Evolutionary conservation across 495 filamentous ascomycete genomes (phyloP).

Genomic region (Neurospora sp.): DNA sequence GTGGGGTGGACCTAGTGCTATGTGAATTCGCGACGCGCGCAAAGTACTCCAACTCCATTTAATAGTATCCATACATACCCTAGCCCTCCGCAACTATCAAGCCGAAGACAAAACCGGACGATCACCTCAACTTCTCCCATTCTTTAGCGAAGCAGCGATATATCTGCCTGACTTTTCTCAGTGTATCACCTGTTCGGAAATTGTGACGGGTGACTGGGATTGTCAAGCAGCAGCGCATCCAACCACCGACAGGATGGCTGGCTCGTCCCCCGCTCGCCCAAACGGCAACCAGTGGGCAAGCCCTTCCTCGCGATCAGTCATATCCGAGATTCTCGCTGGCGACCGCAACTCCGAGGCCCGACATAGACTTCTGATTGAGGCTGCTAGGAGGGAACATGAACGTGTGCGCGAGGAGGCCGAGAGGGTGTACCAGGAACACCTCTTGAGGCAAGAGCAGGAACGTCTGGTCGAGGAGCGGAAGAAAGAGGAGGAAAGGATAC

Average conservation of each 20-base stretch:
- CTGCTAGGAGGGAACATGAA: constrained; percentile 52
- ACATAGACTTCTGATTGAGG: constrained; percentile 53
- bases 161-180: background rate
- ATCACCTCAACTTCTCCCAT: background rate
- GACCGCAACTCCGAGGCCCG: constrained; percentile 34
- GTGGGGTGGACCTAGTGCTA: background rate
- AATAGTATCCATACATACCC: background rate
- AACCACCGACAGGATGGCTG: constrained; percentile 23
- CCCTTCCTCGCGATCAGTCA: constrained; percentile 18
- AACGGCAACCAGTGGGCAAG: constrained; percentile 27
- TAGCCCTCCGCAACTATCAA: background rate
- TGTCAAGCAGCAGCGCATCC: background rate
- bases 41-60: background rate
- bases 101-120: background rate
- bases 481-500: constrained; percentile 45
- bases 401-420: constrained; percentile 52
- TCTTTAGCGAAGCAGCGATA: background rate
- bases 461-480: constrained; percentile 37
- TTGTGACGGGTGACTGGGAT: background rate
- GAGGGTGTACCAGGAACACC: constrained; percentile 35
- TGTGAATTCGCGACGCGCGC: background rate
- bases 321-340: constrained; percentile 29
- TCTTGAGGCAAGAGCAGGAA: constrained; percentile 34
- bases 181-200: background rate
- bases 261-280: constrained; percentile 26